Conservation (phyloP, 129 eudicot genomes). For the Daucus carota region DNA sequence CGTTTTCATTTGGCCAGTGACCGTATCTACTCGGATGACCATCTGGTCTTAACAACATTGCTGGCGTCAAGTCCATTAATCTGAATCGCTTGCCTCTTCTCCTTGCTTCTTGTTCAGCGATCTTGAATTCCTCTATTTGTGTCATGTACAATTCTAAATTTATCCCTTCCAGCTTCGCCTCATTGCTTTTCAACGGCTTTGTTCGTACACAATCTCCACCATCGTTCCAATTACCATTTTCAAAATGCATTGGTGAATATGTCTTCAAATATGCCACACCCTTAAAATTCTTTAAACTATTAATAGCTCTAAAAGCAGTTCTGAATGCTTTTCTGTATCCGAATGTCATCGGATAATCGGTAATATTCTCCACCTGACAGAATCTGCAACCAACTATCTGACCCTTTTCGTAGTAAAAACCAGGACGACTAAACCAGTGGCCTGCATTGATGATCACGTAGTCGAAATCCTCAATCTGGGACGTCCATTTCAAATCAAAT, state of each 20-base stretch:
- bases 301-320: conserved; percentile 57
- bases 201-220: conserved; percentile 61
- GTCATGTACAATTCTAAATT: conserved; percentile 65
- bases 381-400: conserved; percentile 47
- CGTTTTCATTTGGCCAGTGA: conserved; percentile 68
- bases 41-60: conserved; percentile 81
- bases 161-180: conserved; percentile 43
- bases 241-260: conserved; percentile 67
- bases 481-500: conserved; percentile 55
- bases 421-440: conserved; percentile 59
- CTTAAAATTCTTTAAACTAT: conserved; percentile 32
- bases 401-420: conserved; percentile 42
- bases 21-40: conserved; percentile 95
- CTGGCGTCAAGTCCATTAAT: conserved; percentile 57
- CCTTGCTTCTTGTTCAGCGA: conserved; percentile 43
- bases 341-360: conserved; percentile 46
- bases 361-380: conserved; percentile 43
- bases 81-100: conserved; percentile 39
- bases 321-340: conserved; percentile 56
- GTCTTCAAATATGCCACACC: conserved; percentile 51
- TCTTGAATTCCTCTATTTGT: conserved; percentile 54
- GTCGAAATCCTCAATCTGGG: conserved; percentile 43
- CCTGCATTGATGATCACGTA: conserved; percentile 53
- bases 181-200: conserved; percentile 52
- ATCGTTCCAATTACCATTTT: conserved; percentile 57